A percentile compares a stretch with the other conserved stretches of the same genome.
Evolutionary conservation across 2,329 filamentous ascomycete genomes (phyloP).

Genomic region (Thielaviopsis ethacetica): DNA sequence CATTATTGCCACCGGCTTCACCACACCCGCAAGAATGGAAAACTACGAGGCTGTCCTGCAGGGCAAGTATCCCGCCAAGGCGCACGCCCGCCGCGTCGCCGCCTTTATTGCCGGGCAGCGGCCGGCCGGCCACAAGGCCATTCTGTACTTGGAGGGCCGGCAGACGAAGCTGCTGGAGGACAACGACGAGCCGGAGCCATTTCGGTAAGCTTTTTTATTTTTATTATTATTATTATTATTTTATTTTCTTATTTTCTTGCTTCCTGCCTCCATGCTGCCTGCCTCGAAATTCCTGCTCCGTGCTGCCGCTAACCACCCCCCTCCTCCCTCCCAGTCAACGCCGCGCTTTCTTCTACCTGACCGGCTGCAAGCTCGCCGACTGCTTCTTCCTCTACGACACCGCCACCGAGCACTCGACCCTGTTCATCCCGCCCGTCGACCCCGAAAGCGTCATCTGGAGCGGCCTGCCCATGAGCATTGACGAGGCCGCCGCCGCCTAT

Average conservation of each 20-base stretch:
- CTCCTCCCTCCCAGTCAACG: constrained; percentile 50
- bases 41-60: constrained; percentile 31
- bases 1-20: not conserved
- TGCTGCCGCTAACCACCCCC: no score
- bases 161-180: constrained; percentile 73
- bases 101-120: constrained; percentile 55
- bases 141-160: constrained; percentile 80
- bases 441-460: constrained; percentile 88
- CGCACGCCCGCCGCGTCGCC: constrained; percentile 70
- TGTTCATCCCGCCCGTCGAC: constrained; percentile 83
- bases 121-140: constrained; percentile 43
- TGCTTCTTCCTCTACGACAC: constrained; percentile 72
- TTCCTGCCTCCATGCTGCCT: no score
- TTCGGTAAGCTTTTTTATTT: constrained; percentile 38
- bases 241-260: not conserved
- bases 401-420: constrained; percentile 50
- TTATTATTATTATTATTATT: no score
- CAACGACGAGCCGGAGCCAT: constrained; percentile 67
- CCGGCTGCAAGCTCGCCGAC: constrained; percentile 67
- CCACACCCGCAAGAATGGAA: constrained; percentile 9
- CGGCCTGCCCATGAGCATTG: constrained; percentile 61
- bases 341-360: constrained; percentile 88
- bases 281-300: no score
- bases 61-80: constrained; percentile 68
- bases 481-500: constrained; percentile 61